Conservation (phyloP, 2,329 filamentous ascomycete genomes). For the Gnomoniopsis smithogilvyi region DNA sequence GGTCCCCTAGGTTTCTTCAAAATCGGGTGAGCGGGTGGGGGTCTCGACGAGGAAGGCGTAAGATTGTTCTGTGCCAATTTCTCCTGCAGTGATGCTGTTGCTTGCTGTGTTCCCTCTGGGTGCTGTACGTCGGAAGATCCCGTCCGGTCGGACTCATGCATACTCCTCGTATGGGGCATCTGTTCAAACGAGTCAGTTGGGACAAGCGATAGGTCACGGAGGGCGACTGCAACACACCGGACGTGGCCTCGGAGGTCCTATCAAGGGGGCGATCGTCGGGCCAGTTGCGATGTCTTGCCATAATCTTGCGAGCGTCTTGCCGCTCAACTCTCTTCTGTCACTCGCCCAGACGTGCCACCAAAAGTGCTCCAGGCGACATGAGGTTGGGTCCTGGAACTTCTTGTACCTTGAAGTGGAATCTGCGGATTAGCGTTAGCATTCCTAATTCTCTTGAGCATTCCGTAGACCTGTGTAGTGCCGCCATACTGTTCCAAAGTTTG, state of each 20-base stretch:
- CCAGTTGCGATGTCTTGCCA: slow-evolving; percentile 58
- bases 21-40: slow-evolving; percentile 53
- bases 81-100: slow-evolving; percentile 12
- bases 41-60: slow-evolving; percentile 41
- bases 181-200: slow-evolving; percentile 13
- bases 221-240: slow-evolving; percentile 47
- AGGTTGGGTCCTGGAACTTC: slow-evolving; percentile 58
- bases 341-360: slow-evolving; percentile 67
- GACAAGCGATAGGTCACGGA: neutral
- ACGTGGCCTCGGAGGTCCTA: slow-evolving; percentile 50
- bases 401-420: slow-evolving; percentile 61
- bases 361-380: slow-evolving; percentile 60
- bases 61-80: slow-evolving; percentile 22
- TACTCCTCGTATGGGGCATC: slow-evolving; percentile 8
- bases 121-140: slow-evolving; percentile 7
- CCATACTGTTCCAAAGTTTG: slow-evolving; percentile 55
- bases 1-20: slow-evolving; percentile 57
- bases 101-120: neutral
- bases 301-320: slow-evolving; percentile 49
- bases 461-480: neutral
- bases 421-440: slow-evolving; percentile 26
- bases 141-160: slow-evolving; percentile 17
- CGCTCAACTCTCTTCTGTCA: slow-evolving; percentile 49
- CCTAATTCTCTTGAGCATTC: neutral
- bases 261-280: slow-evolving; percentile 54